These are phyloP conservation scores for Neobulgaria alba DNA, from an alignment of 2,329 filamentous ascomycete genomes.

Conservation along the genomic window DNA sequence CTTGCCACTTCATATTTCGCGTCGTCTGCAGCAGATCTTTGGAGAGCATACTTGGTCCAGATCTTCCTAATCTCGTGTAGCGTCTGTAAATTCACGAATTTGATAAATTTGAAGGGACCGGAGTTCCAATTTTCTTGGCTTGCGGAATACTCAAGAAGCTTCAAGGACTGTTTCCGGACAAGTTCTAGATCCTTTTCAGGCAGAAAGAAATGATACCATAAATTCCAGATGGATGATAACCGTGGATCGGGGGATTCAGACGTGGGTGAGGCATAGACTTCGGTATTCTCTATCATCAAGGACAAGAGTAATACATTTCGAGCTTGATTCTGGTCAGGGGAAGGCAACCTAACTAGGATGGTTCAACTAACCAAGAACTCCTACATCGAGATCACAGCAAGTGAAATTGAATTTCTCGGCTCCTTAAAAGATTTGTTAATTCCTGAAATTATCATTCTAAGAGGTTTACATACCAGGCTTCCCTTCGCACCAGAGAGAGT, in stretches of 20 bases:
- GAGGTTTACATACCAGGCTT: constrained; percentile 3
- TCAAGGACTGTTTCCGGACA: neutral
- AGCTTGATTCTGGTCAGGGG: neutral
- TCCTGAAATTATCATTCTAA: no score
- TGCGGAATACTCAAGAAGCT: neutral
- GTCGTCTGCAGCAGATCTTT: neutral
- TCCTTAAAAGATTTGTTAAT: neutral
- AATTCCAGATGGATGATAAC: neutral
- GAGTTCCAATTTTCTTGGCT: neutral
- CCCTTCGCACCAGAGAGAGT: constrained; percentile 4
- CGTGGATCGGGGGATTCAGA: neutral
- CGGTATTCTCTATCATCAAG: neutral
- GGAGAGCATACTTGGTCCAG: neutral
- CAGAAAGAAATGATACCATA: neutral
- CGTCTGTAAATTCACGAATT: constrained; percentile 1
- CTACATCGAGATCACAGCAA: constrained; percentile 1
- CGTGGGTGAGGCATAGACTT: neutral
- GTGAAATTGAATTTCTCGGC: constrained; percentile 1
- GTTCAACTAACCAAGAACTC: neutral
- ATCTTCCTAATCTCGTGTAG: constrained; percentile 1
- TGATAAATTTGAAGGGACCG: neutral
- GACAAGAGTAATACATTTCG: neutral
- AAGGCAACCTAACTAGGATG: neutral
- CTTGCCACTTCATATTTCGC: neutral
- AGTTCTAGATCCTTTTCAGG: neutral